Conservation (phyloP, 805 yeast species). For the Ogataea corticis region DNA sequence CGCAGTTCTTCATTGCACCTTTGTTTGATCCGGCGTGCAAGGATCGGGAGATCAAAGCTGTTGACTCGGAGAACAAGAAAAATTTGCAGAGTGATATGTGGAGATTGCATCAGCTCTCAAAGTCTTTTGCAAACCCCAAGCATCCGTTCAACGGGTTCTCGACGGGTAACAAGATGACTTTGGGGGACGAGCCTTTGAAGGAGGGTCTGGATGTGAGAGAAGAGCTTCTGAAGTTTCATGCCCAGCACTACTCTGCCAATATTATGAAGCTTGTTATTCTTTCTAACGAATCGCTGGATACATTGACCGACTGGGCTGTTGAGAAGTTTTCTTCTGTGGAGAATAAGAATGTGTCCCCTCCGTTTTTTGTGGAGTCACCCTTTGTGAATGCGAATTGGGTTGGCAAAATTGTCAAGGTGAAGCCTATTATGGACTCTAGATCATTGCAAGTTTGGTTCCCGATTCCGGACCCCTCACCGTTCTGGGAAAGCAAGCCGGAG, state of each 20-base stretch:
- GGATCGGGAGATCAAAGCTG: constrained; percentile 91
- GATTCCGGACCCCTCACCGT: constrained; percentile 70
- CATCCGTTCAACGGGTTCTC: constrained; percentile 90
- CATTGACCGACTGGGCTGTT: constrained; percentile 68
- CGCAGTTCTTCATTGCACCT: constrained; percentile 90
- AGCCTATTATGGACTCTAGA: constrained; percentile 81
- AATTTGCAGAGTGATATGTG: constrained; percentile 87
- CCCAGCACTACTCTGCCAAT: constrained; percentile 74
- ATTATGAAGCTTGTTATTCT: constrained; percentile 84
- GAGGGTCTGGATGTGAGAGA: constrained; percentile 75
- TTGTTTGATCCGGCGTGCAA: constrained; percentile 71
- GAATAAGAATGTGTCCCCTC: constrained; percentile 46
- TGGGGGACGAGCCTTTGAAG: constrained; percentile 62
- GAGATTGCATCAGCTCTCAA: constrained; percentile 85
- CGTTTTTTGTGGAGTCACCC: constrained; percentile 50
- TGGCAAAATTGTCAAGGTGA: constrained; percentile 58
- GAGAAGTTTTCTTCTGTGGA: constrained; percentile 64
- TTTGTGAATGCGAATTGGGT: constrained; percentile 47
- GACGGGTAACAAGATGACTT: constrained; percentile 82
- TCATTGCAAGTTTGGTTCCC: constrained; percentile 66
- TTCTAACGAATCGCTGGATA: constrained; percentile 77
- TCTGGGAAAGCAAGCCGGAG: constrained; percentile 70
- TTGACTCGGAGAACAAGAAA: constrained; percentile 93
- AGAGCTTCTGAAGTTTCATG: constrained; percentile 74
- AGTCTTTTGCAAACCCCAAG: constrained; percentile 63